These are phyloP conservation scores for Coemansia sp. DNA, from an alignment of 192 early-diverging fungal species.

Conservation along the genomic window DNA sequence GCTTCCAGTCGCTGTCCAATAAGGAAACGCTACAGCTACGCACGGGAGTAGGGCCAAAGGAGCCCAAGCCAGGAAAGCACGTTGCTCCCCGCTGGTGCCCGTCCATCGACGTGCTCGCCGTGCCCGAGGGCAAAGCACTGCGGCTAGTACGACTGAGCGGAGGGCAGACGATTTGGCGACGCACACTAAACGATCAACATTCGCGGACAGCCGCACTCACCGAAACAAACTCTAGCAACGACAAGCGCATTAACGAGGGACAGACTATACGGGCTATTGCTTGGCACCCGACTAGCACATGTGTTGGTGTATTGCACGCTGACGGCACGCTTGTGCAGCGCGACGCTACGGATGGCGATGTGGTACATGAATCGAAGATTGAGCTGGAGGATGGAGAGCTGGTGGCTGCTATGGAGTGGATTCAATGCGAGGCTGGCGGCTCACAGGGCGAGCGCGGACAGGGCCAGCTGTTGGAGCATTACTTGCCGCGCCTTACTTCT, in stretches of 20 bases:
- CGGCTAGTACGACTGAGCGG: conserved; percentile 46
- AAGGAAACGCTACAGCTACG: conserved; percentile 27
- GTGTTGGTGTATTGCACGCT: conserved; percentile 32
- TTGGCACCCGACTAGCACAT: conserved; percentile 30
- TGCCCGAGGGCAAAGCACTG: conserved; percentile 38
- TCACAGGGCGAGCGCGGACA: neutral
- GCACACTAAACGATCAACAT: conserved; percentile 15
- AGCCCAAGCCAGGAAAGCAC: conserved; percentile 6
- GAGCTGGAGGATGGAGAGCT: conserved; percentile 12
- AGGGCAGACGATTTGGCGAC: conserved; percentile 49
- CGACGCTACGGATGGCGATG: conserved; percentile 35
- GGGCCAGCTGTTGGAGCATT: conserved; percentile 18
- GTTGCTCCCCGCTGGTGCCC: conserved; percentile 42
- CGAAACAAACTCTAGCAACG: neutral
- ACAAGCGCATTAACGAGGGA: conserved; percentile 4
- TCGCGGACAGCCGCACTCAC: neutral
- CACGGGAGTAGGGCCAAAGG: conserved; percentile 20
- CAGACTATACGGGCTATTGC: conserved; percentile 25
- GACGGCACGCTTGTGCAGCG: conserved; percentile 43
- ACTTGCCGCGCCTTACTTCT: conserved; percentile 24
- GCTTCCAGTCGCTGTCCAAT: conserved; percentile 40
- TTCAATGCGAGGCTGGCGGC: conserved; percentile 3
- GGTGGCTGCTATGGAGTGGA: conserved; percentile 36
- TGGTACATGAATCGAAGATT: conserved; percentile 33
- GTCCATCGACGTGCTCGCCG: conserved; percentile 36